Percentiles rank a stretch among this genome's conserved stretches.
phyloP scores from a whole-genome alignment of 257 asterid genomes.

The Ajuga chamaepitys region DNA sequence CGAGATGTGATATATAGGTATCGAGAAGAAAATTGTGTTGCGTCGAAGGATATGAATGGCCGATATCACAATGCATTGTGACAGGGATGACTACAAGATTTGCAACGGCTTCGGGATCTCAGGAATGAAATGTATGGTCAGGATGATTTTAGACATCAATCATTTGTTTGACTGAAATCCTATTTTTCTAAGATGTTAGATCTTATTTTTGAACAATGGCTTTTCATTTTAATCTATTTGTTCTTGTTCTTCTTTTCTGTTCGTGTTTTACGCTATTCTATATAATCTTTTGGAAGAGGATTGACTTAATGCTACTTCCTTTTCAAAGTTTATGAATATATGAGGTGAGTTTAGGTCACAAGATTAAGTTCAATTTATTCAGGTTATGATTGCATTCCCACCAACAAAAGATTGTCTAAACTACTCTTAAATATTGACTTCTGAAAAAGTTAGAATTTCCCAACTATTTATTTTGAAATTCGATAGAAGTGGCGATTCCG shows the following conservation, averaged over 20 bases:
- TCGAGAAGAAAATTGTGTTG: constrained; percentile 1
- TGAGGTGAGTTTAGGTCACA: neutral
- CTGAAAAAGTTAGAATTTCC: too few species aligned
- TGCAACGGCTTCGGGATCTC: neutral
- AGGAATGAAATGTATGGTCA: neutral
- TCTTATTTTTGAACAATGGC: constrained; percentile 4
- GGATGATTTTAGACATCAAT: neutral
- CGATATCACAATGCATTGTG: neutral
- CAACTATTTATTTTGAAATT: too few species aligned
- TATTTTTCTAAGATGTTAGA: neutral
- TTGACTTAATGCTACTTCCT: neutral
- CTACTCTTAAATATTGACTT: too few species aligned
- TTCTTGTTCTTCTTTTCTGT: neutral
- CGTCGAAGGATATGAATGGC: neutral
- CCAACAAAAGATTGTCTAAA: too few species aligned
- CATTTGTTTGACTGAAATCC: neutral
- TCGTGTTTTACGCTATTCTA: neutral
- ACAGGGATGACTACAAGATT: neutral
- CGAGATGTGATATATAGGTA: constrained; percentile 5
- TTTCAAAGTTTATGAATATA: neutral
- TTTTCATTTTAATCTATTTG: neutral
- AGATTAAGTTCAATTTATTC: neutral
- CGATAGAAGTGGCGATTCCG: too few species aligned
- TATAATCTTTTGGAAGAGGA: neutral
- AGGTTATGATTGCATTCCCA: too few species aligned